A percentile compares a stretch with the other conserved stretches of the same genome.
Evolutionary conservation across 495 filamentous ascomycete species (phyloP).

Genomic region (Paragyromitra xinjiangensis): DNA sequence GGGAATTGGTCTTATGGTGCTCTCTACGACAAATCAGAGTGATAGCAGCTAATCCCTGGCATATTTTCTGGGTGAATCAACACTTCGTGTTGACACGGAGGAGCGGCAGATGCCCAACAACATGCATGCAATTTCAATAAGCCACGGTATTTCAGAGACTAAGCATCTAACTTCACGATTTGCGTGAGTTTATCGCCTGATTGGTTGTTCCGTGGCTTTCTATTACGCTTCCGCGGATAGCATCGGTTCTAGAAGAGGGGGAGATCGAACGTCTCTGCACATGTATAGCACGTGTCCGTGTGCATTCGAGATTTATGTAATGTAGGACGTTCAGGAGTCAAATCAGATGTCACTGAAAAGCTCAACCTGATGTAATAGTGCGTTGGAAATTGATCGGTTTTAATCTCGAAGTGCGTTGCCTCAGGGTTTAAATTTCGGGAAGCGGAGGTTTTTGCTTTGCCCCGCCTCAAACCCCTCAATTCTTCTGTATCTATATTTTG

Average conservation of each 20-base stretch:
- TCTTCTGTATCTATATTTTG: slow-evolving; percentile 35
- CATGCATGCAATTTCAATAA: slow-evolving; percentile 38
- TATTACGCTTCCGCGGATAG: slow-evolving; percentile 14
- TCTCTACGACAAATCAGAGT: slow-evolving; percentile 9
- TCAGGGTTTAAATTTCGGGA: slow-evolving; percentile 47
- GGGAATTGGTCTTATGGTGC: not conserved
- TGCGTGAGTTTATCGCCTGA: slow-evolving; percentile 29
- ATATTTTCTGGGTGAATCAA: slow-evolving; percentile 43
- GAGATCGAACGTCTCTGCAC: slow-evolving; percentile 28
- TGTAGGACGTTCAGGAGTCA: slow-evolving; percentile 27
- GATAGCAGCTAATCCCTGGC: slow-evolving; percentile 17
- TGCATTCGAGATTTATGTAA: slow-evolving; percentile 51
- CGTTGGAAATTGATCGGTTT: slow-evolving; percentile 19
- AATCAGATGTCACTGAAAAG: slow-evolving; percentile 31
- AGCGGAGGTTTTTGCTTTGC: slow-evolving; percentile 45
- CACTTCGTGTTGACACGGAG: slow-evolving; percentile 33
- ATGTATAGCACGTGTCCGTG: slow-evolving; percentile 26
- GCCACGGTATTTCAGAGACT: slow-evolving; percentile 28
- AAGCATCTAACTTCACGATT: slow-evolving; percentile 32
- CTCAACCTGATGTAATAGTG: slow-evolving; percentile 41
- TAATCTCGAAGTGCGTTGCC: slow-evolving; percentile 19
- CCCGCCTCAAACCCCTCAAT: slow-evolving; percentile 46
- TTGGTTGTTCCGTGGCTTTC: slow-evolving; percentile 21
- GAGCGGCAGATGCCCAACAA: slow-evolving; percentile 32
- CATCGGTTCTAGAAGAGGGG: slow-evolving; percentile 51